Conservation (phyloP, 2,329 filamentous ascomycete genomes). For the Pyrenophora tritici-repentis region DNA sequence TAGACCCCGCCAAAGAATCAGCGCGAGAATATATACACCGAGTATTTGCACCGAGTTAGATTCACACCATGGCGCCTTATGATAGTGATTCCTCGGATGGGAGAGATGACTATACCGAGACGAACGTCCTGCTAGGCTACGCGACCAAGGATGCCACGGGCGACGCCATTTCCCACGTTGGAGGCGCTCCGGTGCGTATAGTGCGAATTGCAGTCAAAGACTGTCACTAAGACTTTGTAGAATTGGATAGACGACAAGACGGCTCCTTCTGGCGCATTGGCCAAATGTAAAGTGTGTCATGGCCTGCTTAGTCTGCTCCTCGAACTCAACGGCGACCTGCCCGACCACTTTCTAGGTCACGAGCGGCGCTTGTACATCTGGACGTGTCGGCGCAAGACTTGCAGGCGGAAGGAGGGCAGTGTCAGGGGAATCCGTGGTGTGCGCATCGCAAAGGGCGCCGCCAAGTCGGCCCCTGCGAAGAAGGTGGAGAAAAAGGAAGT, state of each 20-base stretch:
- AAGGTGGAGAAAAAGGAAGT: conserved; percentile 27
- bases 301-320: conserved; percentile 81
- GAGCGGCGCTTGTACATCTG: conserved; percentile 89
- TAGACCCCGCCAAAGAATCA: conserved; percentile 12
- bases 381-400: conserved; percentile 76
- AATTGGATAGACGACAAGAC: conserved; percentile 79
- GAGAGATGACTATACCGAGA: conserved; percentile 74
- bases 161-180: conserved; percentile 85
- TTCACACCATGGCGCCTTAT: conserved; percentile 69
- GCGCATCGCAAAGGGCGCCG: conserved; percentile 54
- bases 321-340: conserved; percentile 89
- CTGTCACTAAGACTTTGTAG: conserved; percentile 45
- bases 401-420: conserved; percentile 80
- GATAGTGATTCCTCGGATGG: conserved; percentile 82
- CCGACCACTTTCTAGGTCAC: conserved; percentile 82
- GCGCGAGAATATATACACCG: background rate
- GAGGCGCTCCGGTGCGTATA: conserved; percentile 78
- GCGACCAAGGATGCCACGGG: conserved; percentile 77
- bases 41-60: background rate
- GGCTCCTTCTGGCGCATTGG: conserved; percentile 75
- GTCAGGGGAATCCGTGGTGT: conserved; percentile 75
- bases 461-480: conserved; percentile 21
- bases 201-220: conserved; percentile 1
- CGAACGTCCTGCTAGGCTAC: conserved; percentile 88
- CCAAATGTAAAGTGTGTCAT: conserved; percentile 86